Conservation (phyloP, 2,329 filamentous ascomycete genomes). For the Fusarium sp. region DNA sequence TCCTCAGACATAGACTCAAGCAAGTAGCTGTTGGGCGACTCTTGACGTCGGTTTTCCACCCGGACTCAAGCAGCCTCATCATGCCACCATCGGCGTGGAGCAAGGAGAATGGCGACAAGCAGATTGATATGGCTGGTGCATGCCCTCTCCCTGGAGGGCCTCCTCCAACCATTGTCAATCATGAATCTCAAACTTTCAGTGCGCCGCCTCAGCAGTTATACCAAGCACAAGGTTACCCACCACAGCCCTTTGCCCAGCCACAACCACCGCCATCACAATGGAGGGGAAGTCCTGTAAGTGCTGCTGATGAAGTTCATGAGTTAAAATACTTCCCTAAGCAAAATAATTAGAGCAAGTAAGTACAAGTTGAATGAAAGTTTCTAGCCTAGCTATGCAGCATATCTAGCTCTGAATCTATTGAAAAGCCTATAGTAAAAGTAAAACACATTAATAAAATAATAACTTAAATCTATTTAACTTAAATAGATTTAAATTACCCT, state of each 20-base stretch:
- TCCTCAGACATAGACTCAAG: constrained; percentile 28
- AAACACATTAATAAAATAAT: too few species aligned
- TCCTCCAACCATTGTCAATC: background rate
- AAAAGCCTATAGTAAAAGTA: too few species aligned
- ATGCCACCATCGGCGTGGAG: constrained; percentile 31
- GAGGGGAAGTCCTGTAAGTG: background rate
- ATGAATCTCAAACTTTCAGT: background rate
- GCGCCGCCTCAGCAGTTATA: background rate
- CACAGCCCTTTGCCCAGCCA: background rate
- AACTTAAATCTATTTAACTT: too few species aligned
- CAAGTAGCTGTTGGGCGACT: constrained; percentile 38
- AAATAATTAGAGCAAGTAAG: background rate
- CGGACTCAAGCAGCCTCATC: constrained; percentile 31
- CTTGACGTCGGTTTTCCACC: constrained; percentile 31
- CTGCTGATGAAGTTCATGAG: background rate
- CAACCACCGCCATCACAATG: background rate
- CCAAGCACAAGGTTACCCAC: background rate
- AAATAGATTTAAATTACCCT: too few species aligned
- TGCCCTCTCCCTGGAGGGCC: background rate
- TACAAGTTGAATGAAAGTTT: too few species aligned
- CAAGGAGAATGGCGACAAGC: constrained; percentile 21
- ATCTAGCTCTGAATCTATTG: too few species aligned
- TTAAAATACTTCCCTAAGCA: background rate
- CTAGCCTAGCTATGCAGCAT: too few species aligned
- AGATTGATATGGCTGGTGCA: constrained; percentile 21